Evolutionary conservation across 768 basidiomycete genomes (phyloP), one percentile per base, ranked within the genome.

Genomic region (Boletus bicolor): DNA sequence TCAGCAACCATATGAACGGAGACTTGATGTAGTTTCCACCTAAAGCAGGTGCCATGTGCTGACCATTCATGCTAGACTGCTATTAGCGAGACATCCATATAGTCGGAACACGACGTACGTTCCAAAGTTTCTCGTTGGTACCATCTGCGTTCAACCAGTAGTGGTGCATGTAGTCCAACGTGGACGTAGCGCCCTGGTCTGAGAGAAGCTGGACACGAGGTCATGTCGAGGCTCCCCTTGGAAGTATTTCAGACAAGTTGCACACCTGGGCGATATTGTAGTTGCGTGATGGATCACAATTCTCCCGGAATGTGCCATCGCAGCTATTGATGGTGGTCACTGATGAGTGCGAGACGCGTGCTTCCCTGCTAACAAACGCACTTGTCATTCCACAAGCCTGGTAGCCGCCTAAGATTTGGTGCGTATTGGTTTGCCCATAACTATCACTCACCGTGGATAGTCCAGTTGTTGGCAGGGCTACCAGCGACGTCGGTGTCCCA

Each of bases 381-480:
- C 82, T 82, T 70, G 61, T 85, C 86, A 4, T 84, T 83, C 86
- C 86, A 88, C 41, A 86, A 73, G 55, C 86, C 85, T 82, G 55
- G 19, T 24, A 58, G 32, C 21, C 30, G 38, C 61, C 38, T 62
- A 24, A 62, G 47, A 48, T 10, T 47, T 4, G 39, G 24, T 32
- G 5, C 12, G 7, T 21, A 41, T 42, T 17, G 34, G 24, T 24
- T 35, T 28, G 48, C 21, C 21, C n/a, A 28, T 35, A 38, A 30
- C 12, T 32, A 15, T n/a, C n/a, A 61, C 78, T 45, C 55, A 83
- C 87, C 86, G 51, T 87, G 87, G 55, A 89, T 84, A 1, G 86
- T 90, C 87, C 88, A 90, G 62, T 82, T 84, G 62, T 86, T 61
- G 10, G 66, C 68, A 6, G 88, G 88, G 11, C 88, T 87, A 19